Evolutionary conservation across 495 filamentous ascomycete genomes (phyloP).

Genomic region (Hypomontagnella monticulosa): DNA sequence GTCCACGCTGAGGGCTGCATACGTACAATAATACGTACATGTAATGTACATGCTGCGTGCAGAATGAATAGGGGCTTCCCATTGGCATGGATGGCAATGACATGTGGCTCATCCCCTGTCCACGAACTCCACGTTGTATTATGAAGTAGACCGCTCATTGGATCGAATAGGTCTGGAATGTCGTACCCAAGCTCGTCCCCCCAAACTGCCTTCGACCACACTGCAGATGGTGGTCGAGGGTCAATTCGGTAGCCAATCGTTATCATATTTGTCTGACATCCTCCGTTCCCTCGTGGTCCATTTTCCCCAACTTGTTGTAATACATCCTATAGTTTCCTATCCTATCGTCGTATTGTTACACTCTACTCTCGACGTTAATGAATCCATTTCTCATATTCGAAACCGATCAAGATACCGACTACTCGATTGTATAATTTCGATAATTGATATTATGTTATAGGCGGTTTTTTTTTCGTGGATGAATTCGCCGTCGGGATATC

Average conservation of each 20-base stretch:
- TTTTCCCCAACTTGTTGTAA: conserved; percentile 32
- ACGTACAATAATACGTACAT: conserved; percentile 1
- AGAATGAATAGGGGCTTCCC: conserved; percentile 25
- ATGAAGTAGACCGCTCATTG: conserved; percentile 29
- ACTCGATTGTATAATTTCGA: conserved; percentile 7
- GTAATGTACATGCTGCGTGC: not conserved
- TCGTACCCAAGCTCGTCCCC: conserved; percentile 23
- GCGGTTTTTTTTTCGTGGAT: conserved; percentile 10
- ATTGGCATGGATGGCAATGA: conserved; percentile 28
- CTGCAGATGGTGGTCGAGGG: conserved; percentile 26
- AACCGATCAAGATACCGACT: not conserved
- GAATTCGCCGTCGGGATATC: conserved; percentile 4
- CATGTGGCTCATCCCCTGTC: conserved; percentile 37
- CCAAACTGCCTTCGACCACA: conserved; percentile 26
- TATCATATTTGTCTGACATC: conserved; percentile 25
- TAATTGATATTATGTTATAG: conserved; percentile 4
- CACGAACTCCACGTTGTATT: conserved; percentile 37
- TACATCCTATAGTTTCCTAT: conserved; percentile 19
- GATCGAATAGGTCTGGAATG: conserved; percentile 22
- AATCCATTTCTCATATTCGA: conserved; percentile 2
- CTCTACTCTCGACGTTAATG: conserved; percentile 1
- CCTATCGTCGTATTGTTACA: conserved; percentile 17
- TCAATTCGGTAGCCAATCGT: conserved; percentile 42
- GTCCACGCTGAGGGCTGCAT: conserved; percentile 22
- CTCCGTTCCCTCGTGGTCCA: conserved; percentile 27